Base-by-base conservation (phyloP, 257 asterid genomes). In the Rubia yunnanensis region DNA sequence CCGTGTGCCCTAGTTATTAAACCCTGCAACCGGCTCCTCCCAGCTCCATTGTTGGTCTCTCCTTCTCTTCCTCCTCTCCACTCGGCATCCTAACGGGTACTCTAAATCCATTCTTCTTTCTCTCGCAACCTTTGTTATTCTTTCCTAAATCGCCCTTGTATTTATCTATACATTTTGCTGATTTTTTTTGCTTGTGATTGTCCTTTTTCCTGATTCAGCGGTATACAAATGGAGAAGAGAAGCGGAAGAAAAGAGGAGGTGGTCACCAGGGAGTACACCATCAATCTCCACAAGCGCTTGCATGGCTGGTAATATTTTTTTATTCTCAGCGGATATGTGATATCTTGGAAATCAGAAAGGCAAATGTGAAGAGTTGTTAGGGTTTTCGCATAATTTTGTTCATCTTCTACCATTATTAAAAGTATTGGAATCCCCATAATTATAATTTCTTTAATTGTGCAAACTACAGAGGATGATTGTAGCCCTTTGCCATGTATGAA, bases 211-310 rank as follows among this genome's bases (percentile, higher is more conserved):
- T 54, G 67, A 76, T 78, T 61, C 78, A 78, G 84, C 75, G 28
- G 55, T 75, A 75, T 1, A 17, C 67, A 77, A 75, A 80, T 79
- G 83, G 85, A 77, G 66, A 75, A 71, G 62, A 65, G 70, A 11
- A 75, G 66, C 70, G 83, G 78, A 70, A 78, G 88, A 50, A 78
- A 83, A 49, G 88, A 83, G 54, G 85, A 83, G 68, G 85, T 83
- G 27, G 85, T 83, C 50, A 38, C 77, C 31, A 65, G 85, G 68
- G 85, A 83, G 72, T 83, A 80, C 76, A 83, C 85, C 65, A 60
- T 83, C 70, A 83, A 83, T 48, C 83, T 83, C 70, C 85, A 80
- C 80, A 83, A 80, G 74, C 79, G 85, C 62, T 18, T 83, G 38
- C 88, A 83, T 66, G 79, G 88, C 72, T 83, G 88, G 85, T 82